These are phyloP conservation scores for Aureobasidium sp. DNA, from an alignment of 2,329 filamentous ascomycete species.

Conservation along the genomic window DNA sequence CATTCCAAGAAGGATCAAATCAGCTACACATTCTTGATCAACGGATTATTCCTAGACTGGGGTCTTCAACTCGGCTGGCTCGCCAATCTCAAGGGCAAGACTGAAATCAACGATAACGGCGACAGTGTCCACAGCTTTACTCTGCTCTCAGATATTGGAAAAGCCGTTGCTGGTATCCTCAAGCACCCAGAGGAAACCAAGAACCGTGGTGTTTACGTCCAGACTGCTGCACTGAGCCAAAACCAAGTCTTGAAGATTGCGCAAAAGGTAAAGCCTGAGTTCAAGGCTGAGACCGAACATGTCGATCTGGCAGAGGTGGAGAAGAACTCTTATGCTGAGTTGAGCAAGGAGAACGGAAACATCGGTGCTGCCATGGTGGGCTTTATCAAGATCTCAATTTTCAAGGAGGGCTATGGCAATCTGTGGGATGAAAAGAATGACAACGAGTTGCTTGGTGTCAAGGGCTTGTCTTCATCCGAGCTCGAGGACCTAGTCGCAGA, in stretches of 20 bases:
- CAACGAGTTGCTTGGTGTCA: conserved; percentile 30
- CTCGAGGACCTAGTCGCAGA: conserved; percentile 22
- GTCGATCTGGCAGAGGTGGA: conserved; percentile 23
- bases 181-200: conserved; percentile 26
- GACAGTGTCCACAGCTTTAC: conserved; percentile 26
- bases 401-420: conserved; percentile 23
- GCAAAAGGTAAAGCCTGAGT: conserved; percentile 19
- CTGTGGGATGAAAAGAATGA: conserved; percentile 25
- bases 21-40: conserved; percentile 28
- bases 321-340: conserved; percentile 22
- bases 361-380: conserved; percentile 18
- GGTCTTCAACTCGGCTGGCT: conserved; percentile 24
- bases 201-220: conserved; percentile 29
- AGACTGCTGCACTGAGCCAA: conserved; percentile 27
- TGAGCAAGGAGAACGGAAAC: conserved; percentile 19
- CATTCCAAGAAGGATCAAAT: conserved; percentile 22
- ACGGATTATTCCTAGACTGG: conserved; percentile 33
- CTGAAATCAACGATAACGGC: conserved; percentile 28
- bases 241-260: conserved; percentile 28
- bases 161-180: conserved; percentile 26
- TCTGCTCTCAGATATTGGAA: conserved; percentile 23
- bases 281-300: conserved; percentile 7
- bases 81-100: conserved; percentile 22
- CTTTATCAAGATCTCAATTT: conserved; percentile 24
- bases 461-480: conserved; percentile 22